Conservation (phyloP, 2,329 filamentous ascomycete species). For the Colletotrichum limetticola region DNA sequence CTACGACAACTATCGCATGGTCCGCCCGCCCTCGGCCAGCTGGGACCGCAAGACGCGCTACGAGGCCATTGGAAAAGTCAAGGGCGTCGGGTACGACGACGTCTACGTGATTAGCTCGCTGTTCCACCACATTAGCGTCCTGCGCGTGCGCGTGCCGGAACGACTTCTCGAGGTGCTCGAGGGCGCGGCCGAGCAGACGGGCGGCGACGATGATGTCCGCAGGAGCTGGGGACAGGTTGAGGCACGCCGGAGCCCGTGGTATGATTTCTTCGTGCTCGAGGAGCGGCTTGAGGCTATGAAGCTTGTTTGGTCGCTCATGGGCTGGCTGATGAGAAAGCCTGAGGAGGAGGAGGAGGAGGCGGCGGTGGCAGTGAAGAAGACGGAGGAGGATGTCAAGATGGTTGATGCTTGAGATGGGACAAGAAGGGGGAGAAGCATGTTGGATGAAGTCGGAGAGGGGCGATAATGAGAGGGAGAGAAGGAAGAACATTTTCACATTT, state of each 20-base stretch:
- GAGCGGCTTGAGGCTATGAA: conserved; percentile 68
- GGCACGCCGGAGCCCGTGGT: conserved; percentile 70
- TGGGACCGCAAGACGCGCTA: conserved; percentile 73
- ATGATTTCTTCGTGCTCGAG: conserved; percentile 65
- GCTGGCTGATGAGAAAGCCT: conserved; percentile 65
- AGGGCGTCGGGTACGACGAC: conserved; percentile 64
- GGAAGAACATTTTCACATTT: background rate
- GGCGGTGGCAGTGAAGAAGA: conserved; percentile 49
- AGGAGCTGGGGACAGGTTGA: conserved; percentile 63
- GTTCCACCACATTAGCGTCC: conserved; percentile 70
- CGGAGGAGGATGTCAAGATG: conserved; percentile 40
- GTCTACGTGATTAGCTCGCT: conserved; percentile 70
- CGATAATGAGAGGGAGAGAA: background rate
- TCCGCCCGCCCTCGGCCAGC: conserved; percentile 64
- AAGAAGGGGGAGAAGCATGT: background rate
- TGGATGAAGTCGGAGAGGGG: background rate
- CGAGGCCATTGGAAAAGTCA: conserved; percentile 63
- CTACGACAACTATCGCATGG: conserved; percentile 73
- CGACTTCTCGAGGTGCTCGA: conserved; percentile 63
- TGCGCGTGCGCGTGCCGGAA: conserved; percentile 68
- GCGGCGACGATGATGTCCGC: conserved; percentile 39
- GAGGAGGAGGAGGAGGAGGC: conserved; percentile 43
- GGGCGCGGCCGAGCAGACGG: conserved; percentile 49
- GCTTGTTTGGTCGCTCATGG: conserved; percentile 69
- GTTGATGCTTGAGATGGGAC: conserved; percentile 38